These are phyloP conservation scores for Camelina sativa DNA, from an alignment of 345 rosid species.

Conservation along the genomic window DNA sequence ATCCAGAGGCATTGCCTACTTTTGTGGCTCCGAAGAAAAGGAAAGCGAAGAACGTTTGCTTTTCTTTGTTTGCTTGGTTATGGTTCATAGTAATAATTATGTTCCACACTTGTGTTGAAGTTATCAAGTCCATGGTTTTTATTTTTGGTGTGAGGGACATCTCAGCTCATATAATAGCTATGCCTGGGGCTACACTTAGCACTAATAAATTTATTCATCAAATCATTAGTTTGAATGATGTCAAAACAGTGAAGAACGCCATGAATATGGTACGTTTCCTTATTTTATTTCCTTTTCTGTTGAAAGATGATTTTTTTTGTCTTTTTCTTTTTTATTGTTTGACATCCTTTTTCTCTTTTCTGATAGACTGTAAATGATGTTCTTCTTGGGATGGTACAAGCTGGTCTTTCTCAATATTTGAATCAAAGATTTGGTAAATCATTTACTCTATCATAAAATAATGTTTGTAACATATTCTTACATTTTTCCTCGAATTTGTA, in stretches of 20 bases:
- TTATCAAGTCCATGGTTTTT: conserved; percentile 42
- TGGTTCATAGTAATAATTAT: conserved; percentile 48
- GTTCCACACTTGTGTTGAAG: conserved; percentile 58
- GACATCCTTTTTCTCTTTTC: background rate
- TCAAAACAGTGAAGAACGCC: conserved; percentile 32
- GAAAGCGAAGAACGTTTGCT: background rate
- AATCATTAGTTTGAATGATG: conserved; percentile 41
- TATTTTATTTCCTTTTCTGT: background rate
- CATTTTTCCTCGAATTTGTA: background rate
- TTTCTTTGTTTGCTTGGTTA: conserved; percentile 42
- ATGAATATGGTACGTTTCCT: conserved; percentile 33
- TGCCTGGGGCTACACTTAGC: conserved; percentile 9
- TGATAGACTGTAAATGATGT: conserved; percentile 56
- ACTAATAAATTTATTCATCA: conserved; percentile 49
- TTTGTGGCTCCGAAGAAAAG: conserved; percentile 45
- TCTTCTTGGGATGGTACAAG: conserved; percentile 60
- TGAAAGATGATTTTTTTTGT: background rate
- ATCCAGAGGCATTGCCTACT: conserved; percentile 52
- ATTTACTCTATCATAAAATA: background rate
- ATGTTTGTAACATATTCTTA: background rate
- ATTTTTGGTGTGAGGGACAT: conserved; percentile 45
- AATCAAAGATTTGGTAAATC: conserved; percentile 54
- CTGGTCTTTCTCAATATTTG: conserved; percentile 63
- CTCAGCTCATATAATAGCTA: conserved; percentile 48
- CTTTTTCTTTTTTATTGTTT: background rate